A percentile compares a stretch with the other conserved stretches of the same genome.
Conservation (phyloP, 495 filamentous ascomycete species). For the Penicillium canescens region DNA sequence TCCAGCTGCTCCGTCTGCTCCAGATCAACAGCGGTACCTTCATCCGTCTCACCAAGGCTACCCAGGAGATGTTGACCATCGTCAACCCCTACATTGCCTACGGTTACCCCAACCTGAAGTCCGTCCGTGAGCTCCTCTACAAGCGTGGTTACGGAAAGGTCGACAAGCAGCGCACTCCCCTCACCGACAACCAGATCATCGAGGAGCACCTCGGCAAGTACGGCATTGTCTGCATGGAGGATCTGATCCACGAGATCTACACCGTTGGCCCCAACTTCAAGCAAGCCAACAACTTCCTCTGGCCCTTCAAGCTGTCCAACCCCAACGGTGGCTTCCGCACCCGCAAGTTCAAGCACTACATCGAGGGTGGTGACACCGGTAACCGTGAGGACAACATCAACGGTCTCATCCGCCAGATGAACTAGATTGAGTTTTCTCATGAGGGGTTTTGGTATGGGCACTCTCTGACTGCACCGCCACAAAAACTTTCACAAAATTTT, state of each 20-base stretch:
- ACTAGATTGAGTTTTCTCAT: conserved; percentile 57
- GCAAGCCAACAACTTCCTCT: conserved; percentile 99
- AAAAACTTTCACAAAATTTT: conserved; percentile 20
- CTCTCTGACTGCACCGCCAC: conserved; percentile 3
- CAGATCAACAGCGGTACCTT: conserved; percentile 99
- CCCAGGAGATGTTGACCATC: conserved; percentile 94
- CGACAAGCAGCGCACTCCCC: conserved; percentile 90
- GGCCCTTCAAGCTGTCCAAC: conserved; percentile 99
- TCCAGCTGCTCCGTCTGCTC: conserved; percentile 97
- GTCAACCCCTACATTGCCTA: conserved; percentile 98
- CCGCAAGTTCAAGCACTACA: conserved; percentile 99
- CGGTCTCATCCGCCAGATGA: conserved; percentile 94
- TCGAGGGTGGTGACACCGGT: conserved; percentile 97
- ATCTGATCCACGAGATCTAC: conserved; percentile 98
- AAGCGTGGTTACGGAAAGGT: conserved; percentile 99
- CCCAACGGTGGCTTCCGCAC: conserved; percentile 93
- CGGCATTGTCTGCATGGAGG: conserved; percentile 99
- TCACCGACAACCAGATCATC: conserved; percentile 97
- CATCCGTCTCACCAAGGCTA: conserved; percentile 96
- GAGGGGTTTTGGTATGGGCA: conserved; percentile 5
- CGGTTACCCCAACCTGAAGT: conserved; percentile 98
- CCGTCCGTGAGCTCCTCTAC: conserved; percentile 97
- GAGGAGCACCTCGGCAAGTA: conserved; percentile 95
- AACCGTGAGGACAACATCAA: conserved; percentile 99
- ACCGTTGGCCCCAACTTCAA: conserved; percentile 99